A percentile compares a stretch with the other conserved stretches of the same genome.
These are phyloP conservation scores for Daldinia bambusicola DNA, from an alignment of 495 filamentous ascomycete species.

Conservation along the genomic window DNA sequence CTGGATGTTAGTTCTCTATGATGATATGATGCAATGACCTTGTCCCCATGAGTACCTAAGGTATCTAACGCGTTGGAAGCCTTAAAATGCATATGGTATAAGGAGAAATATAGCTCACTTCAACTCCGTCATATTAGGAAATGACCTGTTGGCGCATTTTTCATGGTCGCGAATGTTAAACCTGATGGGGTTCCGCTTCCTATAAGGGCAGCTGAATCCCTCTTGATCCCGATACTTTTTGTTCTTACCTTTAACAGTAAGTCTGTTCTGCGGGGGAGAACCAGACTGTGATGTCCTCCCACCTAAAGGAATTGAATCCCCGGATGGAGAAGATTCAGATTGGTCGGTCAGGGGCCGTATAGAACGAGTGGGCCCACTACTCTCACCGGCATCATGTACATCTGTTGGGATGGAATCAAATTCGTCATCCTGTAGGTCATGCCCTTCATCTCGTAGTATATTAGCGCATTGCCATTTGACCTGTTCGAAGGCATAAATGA, in stretches of 20 bases:
- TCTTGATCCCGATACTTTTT: conserved; percentile 8
- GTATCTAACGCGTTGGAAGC: too few relatives aligned
- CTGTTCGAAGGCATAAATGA: conserved; percentile 21
- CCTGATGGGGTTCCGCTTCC: conserved; percentile 52
- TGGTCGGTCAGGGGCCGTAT: too few relatives aligned
- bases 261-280: conserved; percentile 1
- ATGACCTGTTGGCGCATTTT: conserved; percentile 45
- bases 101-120: conserved; percentile 44
- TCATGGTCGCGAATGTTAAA: conserved; percentile 52
- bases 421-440: conserved; percentile 4
- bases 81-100: background rate
- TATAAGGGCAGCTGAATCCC: conserved; percentile 50
- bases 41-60: too few relatives aligned
- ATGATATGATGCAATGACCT: background rate
- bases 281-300: background rate
- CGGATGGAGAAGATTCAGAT: too few relatives aligned
- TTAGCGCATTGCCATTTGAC: conserved; percentile 12
- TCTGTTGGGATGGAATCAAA: background rate
- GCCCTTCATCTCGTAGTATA: conserved; percentile 24
- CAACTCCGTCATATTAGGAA: conserved; percentile 43
- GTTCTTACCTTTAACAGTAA: conserved; percentile 4
- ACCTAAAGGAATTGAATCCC: too few relatives aligned
- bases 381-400: too few relatives aligned
- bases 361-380: too few relatives aligned
- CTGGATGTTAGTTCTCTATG: background rate